These are phyloP conservation scores for Globisporangium paroecandrum DNA, from an alignment of 352 stramenopile genomes.

Conservation along the genomic window DNA sequence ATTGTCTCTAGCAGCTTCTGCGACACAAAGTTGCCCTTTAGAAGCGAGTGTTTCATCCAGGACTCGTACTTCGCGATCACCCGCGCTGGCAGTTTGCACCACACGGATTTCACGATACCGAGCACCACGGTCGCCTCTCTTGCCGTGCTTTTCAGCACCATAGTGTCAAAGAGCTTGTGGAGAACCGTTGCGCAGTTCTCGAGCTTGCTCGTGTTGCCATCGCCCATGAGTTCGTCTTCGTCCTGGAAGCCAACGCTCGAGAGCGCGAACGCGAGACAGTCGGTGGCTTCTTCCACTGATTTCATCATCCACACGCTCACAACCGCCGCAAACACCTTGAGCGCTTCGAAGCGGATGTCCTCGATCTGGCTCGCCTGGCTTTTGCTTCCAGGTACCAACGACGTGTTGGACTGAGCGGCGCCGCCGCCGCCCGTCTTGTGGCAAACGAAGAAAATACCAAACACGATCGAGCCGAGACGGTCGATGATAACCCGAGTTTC, in stretches of 20 bases:
- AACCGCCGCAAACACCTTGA: slow-evolving; percentile 18
- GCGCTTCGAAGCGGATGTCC: slow-evolving; percentile 17
- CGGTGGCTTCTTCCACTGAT: slow-evolving; percentile 19
- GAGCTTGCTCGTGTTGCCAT: slow-evolving; percentile 14
- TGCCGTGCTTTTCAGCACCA: slow-evolving; percentile 14
- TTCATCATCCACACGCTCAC: slow-evolving; percentile 23
- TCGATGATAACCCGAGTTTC: slow-evolving; percentile 20
- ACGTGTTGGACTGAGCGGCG: background rate
- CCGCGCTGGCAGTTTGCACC: slow-evolving; percentile 19
- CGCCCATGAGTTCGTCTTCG: slow-evolving; percentile 21
- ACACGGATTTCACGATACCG: slow-evolving; percentile 18
- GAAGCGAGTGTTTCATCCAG: slow-evolving; percentile 32
- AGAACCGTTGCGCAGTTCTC: slow-evolving; percentile 26
- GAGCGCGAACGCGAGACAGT: slow-evolving; percentile 20
- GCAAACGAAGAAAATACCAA: slow-evolving; percentile 18
- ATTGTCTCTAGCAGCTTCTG: slow-evolving; percentile 32
- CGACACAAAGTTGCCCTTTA: slow-evolving; percentile 14
- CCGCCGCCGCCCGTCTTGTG: background rate
- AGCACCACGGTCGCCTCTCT: slow-evolving; percentile 19
- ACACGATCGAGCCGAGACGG: slow-evolving; percentile 21
- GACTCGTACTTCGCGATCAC: slow-evolving; percentile 17
- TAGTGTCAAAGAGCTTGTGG: slow-evolving; percentile 24
- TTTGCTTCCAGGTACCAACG: background rate
- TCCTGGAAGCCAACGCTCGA: slow-evolving; percentile 11
- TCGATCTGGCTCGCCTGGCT: slow-evolving; percentile 10